A percentile compares a stretch with the other conserved stretches of the same genome.
Evolutionary conservation across 2,329 filamentous ascomycete genomes (phyloP).

Genomic region (Colletotrichum abscissum): DNA sequence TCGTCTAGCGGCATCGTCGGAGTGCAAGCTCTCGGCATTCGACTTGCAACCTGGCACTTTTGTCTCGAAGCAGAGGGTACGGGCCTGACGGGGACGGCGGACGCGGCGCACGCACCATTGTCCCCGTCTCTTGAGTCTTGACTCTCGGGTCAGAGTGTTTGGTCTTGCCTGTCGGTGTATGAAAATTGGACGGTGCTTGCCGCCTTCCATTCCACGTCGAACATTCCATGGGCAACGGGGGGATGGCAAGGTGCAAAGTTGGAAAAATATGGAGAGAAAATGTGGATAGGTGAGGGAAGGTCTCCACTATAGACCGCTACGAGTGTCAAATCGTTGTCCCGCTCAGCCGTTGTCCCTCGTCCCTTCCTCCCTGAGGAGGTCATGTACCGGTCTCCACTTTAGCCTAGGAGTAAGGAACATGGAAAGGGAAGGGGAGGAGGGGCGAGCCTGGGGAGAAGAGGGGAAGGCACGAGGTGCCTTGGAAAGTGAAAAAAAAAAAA

Average conservation of each 20-base stretch:
- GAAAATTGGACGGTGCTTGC: no score
- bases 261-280: slow-evolving; percentile 22
- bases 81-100: background rate
- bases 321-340: background rate
- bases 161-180: no score
- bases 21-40: background rate
- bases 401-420: background rate
- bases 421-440: background rate
- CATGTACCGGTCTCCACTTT: background rate
- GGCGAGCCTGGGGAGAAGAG: background rate
- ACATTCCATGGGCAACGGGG: background rate
- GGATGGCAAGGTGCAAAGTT: slow-evolving; percentile 17
- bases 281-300: background rate
- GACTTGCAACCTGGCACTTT: background rate
- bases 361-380: slow-evolving; percentile 5
- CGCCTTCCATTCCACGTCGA: background rate
- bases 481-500: background rate
- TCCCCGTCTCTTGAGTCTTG: no score
- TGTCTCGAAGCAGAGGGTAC: background rate
- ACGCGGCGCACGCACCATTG: background rate
- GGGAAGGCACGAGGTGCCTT: background rate
- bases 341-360: slow-evolving; percentile 6
- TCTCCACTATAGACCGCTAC: background rate
- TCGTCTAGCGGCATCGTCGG: background rate
- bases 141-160: no score